Conservation (phyloP, 768 basidiomycete species). For the Terana coerulea region DNA sequence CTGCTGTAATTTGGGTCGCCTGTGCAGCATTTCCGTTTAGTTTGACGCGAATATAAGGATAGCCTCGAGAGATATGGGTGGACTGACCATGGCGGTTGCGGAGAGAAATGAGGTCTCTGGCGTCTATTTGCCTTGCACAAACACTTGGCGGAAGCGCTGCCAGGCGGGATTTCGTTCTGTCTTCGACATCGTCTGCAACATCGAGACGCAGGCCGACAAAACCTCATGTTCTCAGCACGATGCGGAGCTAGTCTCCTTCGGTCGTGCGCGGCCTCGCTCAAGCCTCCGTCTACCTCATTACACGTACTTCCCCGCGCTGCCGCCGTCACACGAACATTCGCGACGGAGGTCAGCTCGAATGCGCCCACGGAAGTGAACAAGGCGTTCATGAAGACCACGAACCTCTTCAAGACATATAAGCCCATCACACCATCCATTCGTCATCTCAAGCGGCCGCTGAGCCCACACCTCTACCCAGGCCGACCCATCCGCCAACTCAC, state of each 20-base stretch:
- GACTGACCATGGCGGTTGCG: slow-evolving; percentile 25
- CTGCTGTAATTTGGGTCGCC: slow-evolving; percentile 75
- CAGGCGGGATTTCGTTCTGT: slow-evolving; percentile 3
- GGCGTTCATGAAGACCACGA: slow-evolving; percentile 49
- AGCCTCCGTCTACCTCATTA: slow-evolving; percentile 21
- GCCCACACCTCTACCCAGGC: slow-evolving; percentile 80
- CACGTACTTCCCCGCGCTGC: slow-evolving; percentile 14
- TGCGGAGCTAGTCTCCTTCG: slow-evolving; percentile 40
- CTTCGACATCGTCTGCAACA: slow-evolving; percentile 1
- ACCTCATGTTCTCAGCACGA: slow-evolving; percentile 42
- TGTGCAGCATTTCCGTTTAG: slow-evolving; percentile 13
- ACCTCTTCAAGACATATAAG: slow-evolving; percentile 84
- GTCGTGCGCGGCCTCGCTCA: slow-evolving; percentile 27
- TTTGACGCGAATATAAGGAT: not conserved
- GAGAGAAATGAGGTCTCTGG: slow-evolving; percentile 23
- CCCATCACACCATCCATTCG: slow-evolving; percentile 84
- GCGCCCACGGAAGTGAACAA: slow-evolving; percentile 30
- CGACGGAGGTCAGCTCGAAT: slow-evolving; percentile 30
- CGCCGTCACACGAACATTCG: slow-evolving; percentile 29
- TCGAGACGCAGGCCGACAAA: not conserved
- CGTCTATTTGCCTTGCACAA: slow-evolving; percentile 32
- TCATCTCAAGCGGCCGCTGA: slow-evolving; percentile 79
- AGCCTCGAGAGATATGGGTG: not conserved
- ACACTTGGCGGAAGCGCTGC: too few relatives aligned
- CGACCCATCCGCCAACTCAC: slow-evolving; percentile 84